Percentiles rank a stretch among this genome's conserved stretches.
Evolutionary conservation across 75 land plant genomes (phyloP).

Genomic region (Adiantum capillusveneris): DNA sequence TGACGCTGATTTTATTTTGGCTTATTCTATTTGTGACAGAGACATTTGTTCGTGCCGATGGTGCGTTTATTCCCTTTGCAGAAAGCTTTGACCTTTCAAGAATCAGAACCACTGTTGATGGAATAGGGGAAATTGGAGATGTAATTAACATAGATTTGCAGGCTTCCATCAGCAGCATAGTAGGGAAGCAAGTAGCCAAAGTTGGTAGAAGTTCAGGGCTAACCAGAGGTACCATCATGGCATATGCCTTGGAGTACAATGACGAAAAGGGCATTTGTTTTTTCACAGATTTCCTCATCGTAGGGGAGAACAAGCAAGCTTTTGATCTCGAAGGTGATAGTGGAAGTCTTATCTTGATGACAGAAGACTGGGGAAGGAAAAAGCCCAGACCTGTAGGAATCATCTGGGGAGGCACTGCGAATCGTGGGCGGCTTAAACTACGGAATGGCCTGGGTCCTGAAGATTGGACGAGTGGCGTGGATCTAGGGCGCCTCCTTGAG

Average conservation of each 20-base stretch:
- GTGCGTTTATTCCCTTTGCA: constrained; percentile 36
- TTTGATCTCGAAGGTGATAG: constrained; percentile 42
- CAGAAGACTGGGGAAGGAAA: constrained; percentile 25
- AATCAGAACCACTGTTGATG: constrained; percentile 26
- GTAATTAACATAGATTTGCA: constrained; percentile 37
- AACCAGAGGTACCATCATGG: constrained; percentile 37
- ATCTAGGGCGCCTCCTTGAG: constrained; percentile 37
- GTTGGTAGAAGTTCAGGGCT: constrained; percentile 44
- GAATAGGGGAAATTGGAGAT: constrained; percentile 39
- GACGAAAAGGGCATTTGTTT: too few species aligned
- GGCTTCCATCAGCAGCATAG: constrained; percentile 30
- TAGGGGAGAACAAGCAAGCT: constrained; percentile 34
- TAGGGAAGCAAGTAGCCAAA: constrained; percentile 37
- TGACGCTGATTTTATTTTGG: neutral
- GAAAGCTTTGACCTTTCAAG: constrained; percentile 28
- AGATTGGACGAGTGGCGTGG: constrained; percentile 45
- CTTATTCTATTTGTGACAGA: neutral
- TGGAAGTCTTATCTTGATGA: too few species aligned
- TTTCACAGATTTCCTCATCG: too few species aligned
- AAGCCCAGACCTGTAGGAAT: constrained; percentile 41
- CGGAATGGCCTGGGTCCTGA: constrained; percentile 33
- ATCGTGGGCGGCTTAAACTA: constrained; percentile 39
- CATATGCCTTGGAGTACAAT: constrained; percentile 44
- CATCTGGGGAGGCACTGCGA: too few species aligned
- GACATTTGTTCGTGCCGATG: too few species aligned